Base-by-base conservation (phyloP, 805 yeast species). In the Kazachstania africana region DNA sequence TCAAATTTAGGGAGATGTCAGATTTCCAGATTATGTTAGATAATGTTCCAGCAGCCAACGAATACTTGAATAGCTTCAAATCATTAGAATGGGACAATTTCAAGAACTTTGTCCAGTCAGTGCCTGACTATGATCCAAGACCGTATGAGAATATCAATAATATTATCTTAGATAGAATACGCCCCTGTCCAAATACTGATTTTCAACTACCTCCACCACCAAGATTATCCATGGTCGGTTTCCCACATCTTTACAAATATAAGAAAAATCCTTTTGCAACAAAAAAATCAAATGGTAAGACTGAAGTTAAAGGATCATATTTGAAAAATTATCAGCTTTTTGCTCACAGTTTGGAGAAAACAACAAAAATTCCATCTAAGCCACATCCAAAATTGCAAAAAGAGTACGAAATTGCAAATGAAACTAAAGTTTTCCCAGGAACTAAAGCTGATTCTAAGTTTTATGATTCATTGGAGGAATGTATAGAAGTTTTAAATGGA, bases 21-120 rank as follows among this genome's bases (percentile, higher is more conserved):
- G 97, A 87, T 55, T 88, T 84, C 53, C 97, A 91, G 52, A 68
- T 71, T 40, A 60, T 70, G 20, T 70, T 84, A 9, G 68, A 66
- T 30, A 66, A 70, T 42, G 76, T 78, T 10, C 50, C 60, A 2
- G 69, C 75, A 38, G 64, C 69, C 1, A 39, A 53, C 6, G 60
- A 52, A 32, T 55, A 48, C 34, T 43, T 44, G 25, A 33, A 43
- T 4, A 46, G 56, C 23, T 44, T 49, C 33, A 44, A 47, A 3
- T 40, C 55, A 5, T 30, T 53, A n/a, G 51, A 54, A 16, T 57
- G 58, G 55, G 29, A 31, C 3, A 38, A 48, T 13, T 39, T 57
- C 23, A 50, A 51, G 29, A 36, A 40, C 9, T 57, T 47, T 34
- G 55, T 53, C 4, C 34, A 49, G n/a, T 44, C 55, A 4, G 48